phyloP scores from a whole-genome alignment of 768 basidiomycete genomes.

The Mycena galopus region DNA sequence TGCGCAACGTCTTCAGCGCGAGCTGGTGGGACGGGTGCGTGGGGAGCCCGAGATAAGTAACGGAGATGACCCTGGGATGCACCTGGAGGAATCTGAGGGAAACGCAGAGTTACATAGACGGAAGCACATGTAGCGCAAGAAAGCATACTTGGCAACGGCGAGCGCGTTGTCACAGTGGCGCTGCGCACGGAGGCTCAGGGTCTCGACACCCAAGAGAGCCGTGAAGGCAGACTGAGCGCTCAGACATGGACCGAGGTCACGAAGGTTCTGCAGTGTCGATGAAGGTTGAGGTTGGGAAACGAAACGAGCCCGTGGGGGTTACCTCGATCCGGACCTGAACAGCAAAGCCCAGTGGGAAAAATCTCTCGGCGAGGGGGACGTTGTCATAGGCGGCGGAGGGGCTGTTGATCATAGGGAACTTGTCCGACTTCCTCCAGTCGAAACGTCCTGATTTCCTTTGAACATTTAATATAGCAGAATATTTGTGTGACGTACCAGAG shows the following conservation, averaged over 20 bases:
- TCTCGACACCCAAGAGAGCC: constrained; percentile 51
- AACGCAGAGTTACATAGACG: background rate
- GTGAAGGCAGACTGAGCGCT: constrained; percentile 50
- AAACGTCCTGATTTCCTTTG: constrained; percentile 71
- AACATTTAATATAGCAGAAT: background rate
- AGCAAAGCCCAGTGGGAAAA: constrained; percentile 61
- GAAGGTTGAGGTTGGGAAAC: background rate
- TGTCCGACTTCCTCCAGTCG: constrained; percentile 61
- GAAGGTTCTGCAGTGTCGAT: background rate
- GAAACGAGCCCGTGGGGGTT: no score
- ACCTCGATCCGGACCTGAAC: constrained; percentile 59
- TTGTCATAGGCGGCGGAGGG: constrained; percentile 72
- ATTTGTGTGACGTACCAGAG: constrained; percentile 51
- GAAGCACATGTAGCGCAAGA: no score
- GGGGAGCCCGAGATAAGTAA: constrained; percentile 49
- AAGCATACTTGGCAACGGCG: constrained; percentile 35
- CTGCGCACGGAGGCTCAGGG: constrained; percentile 67
- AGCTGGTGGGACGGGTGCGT: constrained; percentile 47
- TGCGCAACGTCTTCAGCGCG: constrained; percentile 43
- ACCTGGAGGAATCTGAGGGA: constrained; percentile 43
- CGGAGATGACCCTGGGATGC: constrained; percentile 48
- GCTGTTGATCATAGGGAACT: constrained; percentile 67
- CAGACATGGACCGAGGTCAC: constrained; percentile 43
- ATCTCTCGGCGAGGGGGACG: constrained; percentile 60
- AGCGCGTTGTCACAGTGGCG: constrained; percentile 69